Evolutionary conservation across 345 rosid species (phyloP).

Genomic region (Brassica napus): Da-Ae NC_063447.1:29225501-29226000

Average conservation of each 20-base stretch:
- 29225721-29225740: conserved; percentile 87
- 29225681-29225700: conserved; percentile 45
- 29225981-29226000: conserved; percentile 36
- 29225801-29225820: conserved; percentile 42
- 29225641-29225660: conserved; percentile 69
- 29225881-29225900: conserved; percentile 11
- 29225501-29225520: conserved; percentile 55
- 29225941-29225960: not conserved
- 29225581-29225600: conserved; percentile 97
- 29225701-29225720: conserved; percentile 62
- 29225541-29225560: conserved; percentile 89
- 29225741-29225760: conserved; percentile 74
- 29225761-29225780: conserved; percentile 88
- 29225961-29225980: not conserved
- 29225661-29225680: conserved; percentile 87
- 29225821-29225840: conserved; percentile 31
- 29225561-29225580: conserved; percentile 97
- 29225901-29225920: not conserved
- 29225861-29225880: not conserved
- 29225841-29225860: conserved; percentile 53
- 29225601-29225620: conserved; percentile 98
- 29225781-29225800: conserved; percentile 87
- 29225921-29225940: not conserved
- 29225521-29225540: conserved; percentile 80
- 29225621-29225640: conserved; percentile 91